Conservation (phyloP, 208 protist genomes). For the Trypanosoma congolense region DNA sequence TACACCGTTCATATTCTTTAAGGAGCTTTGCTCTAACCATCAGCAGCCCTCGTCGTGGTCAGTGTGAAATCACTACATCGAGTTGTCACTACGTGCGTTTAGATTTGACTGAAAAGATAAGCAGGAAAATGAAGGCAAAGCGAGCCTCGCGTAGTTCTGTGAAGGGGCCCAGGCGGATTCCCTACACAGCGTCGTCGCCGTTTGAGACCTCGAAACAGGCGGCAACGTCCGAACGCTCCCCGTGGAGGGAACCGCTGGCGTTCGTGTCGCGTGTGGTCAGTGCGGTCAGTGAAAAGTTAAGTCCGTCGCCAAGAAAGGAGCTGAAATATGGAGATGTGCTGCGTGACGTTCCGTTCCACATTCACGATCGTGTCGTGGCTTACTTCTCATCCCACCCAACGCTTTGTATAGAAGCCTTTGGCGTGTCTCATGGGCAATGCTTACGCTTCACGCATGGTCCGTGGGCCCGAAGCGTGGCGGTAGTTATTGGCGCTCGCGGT, state of each 20-base stretch:
- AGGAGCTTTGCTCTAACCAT: too few relatives aligned
- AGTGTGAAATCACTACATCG: too few relatives aligned
- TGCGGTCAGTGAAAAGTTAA: conserved; percentile 3
- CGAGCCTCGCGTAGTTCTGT: conserved; percentile 16
- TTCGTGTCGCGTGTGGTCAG: conserved; percentile 14
- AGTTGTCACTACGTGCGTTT: too few relatives aligned
- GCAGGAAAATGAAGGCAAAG: conserved; percentile 4
- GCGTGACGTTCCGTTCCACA: conserved; percentile 66
- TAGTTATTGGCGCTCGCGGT: conserved; percentile 62
- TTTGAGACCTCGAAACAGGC: neutral
- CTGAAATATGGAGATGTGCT: conserved; percentile 50
- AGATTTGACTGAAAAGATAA: neutral
- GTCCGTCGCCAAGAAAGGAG: neutral
- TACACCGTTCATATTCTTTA: too few relatives aligned
- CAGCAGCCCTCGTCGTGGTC: too few relatives aligned
- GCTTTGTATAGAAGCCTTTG: conserved; percentile 60
- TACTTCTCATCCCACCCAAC: conserved; percentile 68
- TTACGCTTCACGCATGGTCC: conserved; percentile 28
- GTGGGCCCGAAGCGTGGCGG: conserved; percentile 22
- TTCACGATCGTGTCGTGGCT: conserved; percentile 32
- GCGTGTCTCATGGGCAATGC: conserved; percentile 46
- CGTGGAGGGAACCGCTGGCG: neutral
- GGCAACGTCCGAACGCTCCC: neutral
- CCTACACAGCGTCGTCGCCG: conserved; percentile 27
- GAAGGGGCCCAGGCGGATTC: conserved; percentile 17